These are phyloP conservation scores for Fusarium sp. DNA, from an alignment of 2,329 filamentous ascomycete genomes.

Conservation along the genomic window DNA sequence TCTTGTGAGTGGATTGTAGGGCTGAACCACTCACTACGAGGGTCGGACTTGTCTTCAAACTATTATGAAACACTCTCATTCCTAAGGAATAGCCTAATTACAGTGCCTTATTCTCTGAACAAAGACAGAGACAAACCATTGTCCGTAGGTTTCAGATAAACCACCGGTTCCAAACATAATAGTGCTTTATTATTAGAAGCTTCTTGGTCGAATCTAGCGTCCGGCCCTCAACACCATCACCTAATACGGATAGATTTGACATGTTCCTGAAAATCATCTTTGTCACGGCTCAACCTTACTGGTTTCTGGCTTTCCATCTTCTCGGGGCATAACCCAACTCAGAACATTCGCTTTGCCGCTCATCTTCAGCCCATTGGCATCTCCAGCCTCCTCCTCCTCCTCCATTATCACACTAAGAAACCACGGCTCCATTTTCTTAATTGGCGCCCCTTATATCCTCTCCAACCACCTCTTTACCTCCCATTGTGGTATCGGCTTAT, in stretches of 20 bases:
- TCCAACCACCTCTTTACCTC: not conserved
- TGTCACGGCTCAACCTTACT: not conserved
- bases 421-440: not conserved
- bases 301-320: not conserved
- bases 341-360: not conserved
- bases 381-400: conserved; percentile 12
- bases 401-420: not conserved
- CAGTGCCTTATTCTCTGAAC: not conserved
- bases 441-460: not conserved
- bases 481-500: not conserved
- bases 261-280: not conserved
- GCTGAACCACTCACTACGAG: conserved; percentile 14
- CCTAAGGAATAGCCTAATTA: not conserved
- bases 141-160: not conserved
- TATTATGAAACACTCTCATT: not conserved
- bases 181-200: not conserved
- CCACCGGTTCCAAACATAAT: not conserved
- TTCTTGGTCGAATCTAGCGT: not conserved
- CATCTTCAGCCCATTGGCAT: not conserved
- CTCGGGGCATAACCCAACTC: not conserved
- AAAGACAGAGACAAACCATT: not conserved
- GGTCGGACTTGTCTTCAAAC: not conserved
- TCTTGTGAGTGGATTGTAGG: conserved; percentile 23
- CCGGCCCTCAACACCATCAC: not conserved
- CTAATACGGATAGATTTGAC: not conserved